Base-by-base conservation (phyloP, 805 yeast species). In the Metschnikowia peoriensis region DNA sequence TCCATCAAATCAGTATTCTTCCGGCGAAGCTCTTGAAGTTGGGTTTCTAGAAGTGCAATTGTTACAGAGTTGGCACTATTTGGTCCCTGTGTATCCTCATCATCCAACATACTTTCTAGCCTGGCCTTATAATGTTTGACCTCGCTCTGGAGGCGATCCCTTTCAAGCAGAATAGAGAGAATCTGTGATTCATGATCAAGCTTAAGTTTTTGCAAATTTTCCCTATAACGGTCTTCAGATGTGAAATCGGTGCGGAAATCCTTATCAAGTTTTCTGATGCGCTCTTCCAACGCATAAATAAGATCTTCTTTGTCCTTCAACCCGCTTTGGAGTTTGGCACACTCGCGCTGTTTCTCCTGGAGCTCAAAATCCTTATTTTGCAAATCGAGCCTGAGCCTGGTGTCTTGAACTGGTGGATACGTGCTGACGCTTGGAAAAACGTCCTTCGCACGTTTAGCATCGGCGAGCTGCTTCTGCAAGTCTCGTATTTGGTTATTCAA, bases 141-240 rank as follows among this genome's bases (percentile, higher is more conserved):
- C 52, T 78, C 76, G 35, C 63, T 58, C 52, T 68, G 70, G 41
- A 71, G 42, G 17, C 66, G 66, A 12, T 70, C 72, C 41, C 71
- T 63, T 28, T 80, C 84, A 22, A 66, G 59, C 49, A 69, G 68
- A 17, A 74, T 53, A 22, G 69, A 55, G 35, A 71, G 70, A 37
- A 75, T 61, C 46, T 72, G 67, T 10, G 71, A 67, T 50, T 79
- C 81, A 50, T 71, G 67, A 6, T 64, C 65, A 4, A 70, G 55
- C 50, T 73, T 76, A 1, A 70, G 49, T 16, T 41, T 42, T 46
- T 44, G 54, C n/a, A 51, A 37, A n/a, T 63, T 56, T 60, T 73
- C 52, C 37, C 52, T 44, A 28, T 46, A 46, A n/a, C 51, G 40
- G 38, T 54, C 52, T 32, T 54, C 57, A 9, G 47, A 35, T 10